Base-by-base conservation (phyloP, 2,329 filamentous ascomycete species). In the Aplosporella prunicola region DNA sequence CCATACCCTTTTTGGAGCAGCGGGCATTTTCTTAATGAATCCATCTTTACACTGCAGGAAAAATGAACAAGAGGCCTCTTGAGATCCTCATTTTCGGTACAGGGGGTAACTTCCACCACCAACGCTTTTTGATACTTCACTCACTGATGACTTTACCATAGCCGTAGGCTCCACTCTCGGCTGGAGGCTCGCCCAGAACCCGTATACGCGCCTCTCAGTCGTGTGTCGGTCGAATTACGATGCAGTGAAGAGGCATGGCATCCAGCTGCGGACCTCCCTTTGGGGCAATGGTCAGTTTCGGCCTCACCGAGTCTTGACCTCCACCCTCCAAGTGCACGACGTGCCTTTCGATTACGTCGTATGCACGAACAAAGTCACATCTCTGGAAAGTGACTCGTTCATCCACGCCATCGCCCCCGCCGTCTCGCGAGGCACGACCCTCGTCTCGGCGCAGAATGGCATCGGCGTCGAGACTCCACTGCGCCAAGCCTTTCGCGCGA, bases 161-260 rank as follows among this genome's bases (percentile, higher is more conserved):
- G 48, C 48, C 11, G 46, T 51, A 17, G 48, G 48, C 8, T 46
- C 47, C 14, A 46, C 48, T 5, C 32, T 50, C 18, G 48, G 46
- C 4, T 49, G 47, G 47, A 43, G 48, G 23, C 30, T 50, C 26
- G 48, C 48, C n/a, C 47, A 51, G 20, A 39, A 44, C 14, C 39
- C 41, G 13, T 23, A 37, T 20, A 31, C 43, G 13, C 30, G 42
- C 22, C 45, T 51, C 24, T 47, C 47, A 4, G 46, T 48, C 4
- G 47, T 51, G 13, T 49, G 47, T 31, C 40, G 47, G 17, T 46
- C 46, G 7, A 51, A 51, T 20, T 51, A 43, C 27, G 41, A 48
- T 14, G 31, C 30, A 5, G 43, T 49, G 22, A 32, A 30, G 20
- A 30, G 13, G 11, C 20, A 32, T 17, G 49, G 47, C 11, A 47